Evolutionary conservation across 306 rosid genomes (phyloP).

Genomic region (Fagus crenata): DNA sequence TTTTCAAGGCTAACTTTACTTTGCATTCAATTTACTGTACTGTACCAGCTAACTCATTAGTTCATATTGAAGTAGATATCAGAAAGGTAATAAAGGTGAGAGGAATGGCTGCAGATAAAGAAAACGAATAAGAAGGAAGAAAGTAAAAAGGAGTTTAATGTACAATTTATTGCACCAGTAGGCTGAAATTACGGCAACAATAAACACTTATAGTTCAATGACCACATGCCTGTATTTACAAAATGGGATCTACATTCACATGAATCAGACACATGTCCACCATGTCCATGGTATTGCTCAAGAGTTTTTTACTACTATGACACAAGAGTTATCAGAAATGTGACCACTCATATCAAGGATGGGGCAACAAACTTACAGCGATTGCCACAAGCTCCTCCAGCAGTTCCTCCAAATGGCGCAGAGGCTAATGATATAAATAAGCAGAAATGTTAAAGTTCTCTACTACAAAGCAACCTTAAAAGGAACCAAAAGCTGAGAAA

Average conservation of each 20-base stretch:
- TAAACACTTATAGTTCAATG: background rate
- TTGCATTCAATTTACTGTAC: too few relatives aligned
- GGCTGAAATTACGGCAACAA: background rate
- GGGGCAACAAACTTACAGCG: conserved; percentile 62
- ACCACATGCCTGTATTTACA: background rate
- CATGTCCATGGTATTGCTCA: conserved; percentile 1
- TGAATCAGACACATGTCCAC: background rate
- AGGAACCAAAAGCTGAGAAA: too few relatives aligned
- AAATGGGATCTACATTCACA: background rate
- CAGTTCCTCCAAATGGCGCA: conserved; percentile 88
- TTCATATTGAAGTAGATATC: background rate
- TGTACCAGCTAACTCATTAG: background rate
- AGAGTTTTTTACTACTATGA: background rate
- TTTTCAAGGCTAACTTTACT: too few relatives aligned
- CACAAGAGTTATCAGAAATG: background rate
- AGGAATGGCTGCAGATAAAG: background rate
- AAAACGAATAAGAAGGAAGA: background rate
- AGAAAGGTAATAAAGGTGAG: too few relatives aligned
- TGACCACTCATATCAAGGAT: background rate
- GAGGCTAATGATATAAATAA: conserved; percentile 54
- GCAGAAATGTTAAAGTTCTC: too few relatives aligned
- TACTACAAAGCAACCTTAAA: too few relatives aligned
- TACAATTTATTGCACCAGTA: too few relatives aligned
- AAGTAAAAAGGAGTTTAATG: background rate
- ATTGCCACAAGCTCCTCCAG: conserved; percentile 93